A percentile compares a stretch with the other conserved stretches of the same genome.
phyloP scores from a whole-genome alignment of 768 basidiomycete genomes.

The Tephrocybe sp. region DNA sequence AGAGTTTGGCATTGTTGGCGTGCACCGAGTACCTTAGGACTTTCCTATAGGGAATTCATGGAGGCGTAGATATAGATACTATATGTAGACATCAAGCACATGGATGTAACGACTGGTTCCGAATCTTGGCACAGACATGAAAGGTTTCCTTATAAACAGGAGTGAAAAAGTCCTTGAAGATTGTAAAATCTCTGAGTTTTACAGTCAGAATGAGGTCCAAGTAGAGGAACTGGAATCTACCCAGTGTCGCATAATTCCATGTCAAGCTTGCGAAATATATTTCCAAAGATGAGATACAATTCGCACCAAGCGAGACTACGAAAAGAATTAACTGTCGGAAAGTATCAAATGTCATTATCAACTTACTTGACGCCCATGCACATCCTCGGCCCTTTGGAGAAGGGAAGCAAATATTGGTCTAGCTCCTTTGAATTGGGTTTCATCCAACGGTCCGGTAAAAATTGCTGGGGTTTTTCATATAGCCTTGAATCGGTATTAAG shows the following conservation, averaged over 20 bases:
- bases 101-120: neutral
- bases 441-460: conserved; percentile 45
- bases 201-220: neutral
- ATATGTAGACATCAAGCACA: neutral
- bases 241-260: conserved; percentile 30
- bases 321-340: conserved; percentile 2
- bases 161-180: conserved; percentile 35
- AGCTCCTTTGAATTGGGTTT: conserved; percentile 27
- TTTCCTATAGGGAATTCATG: conserved; percentile 28
- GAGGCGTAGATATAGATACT: neutral
- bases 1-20: conserved; percentile 49
- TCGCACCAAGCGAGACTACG: conserved; percentile 43
- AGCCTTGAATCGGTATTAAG: conserved; percentile 37
- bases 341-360: neutral
- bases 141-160: conserved; percentile 31
- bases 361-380: conserved; percentile 45
- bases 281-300: conserved; percentile 38
- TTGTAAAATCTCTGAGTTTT: conserved; percentile 27
- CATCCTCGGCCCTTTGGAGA: conserved; percentile 44
- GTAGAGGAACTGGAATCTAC: conserved; percentile 18
- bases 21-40: conserved; percentile 48
- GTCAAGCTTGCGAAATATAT: conserved; percentile 40
- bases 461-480: conserved; percentile 37
- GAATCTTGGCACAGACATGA: conserved; percentile 19
- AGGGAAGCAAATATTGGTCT: conserved; percentile 39